Base-by-base conservation (phyloP, 176 grass and related monocot genomes). In the Zoysia pacifica region DNA sequence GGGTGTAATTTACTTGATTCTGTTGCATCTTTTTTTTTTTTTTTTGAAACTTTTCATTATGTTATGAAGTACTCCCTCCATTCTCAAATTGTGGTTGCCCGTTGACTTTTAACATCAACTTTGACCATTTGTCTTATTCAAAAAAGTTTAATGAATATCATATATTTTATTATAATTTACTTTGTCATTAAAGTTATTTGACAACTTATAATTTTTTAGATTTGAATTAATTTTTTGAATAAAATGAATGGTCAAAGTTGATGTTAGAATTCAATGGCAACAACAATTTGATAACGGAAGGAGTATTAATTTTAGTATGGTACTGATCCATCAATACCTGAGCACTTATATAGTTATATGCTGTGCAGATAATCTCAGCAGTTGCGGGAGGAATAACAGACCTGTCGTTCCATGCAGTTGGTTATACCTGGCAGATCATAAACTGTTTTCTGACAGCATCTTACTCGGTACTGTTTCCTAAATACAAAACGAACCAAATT, bases 381-480 rank as follows among this genome's bases (percentile, higher is more conserved):
- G 88, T 89, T 85, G 89, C 87, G 20, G 91, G 92, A 89, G 95
- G 95, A 85, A 46, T 89, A 72, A 97, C 95, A 62, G 95, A 97
- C 87, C 62, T 94, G 20, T 94, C 95, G 18, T 97, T 97, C 84
- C 88, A 97, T 83, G 81, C 83, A 48, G 83, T 91, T 38, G 95
- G 92, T 66, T 97, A 97, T 89, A 40, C 86, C 42, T 97, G 95
- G 95, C 95, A 94, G 75, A 90, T 90, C 77, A 76, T 88, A 69
- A 97, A 97, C 72, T 97, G 95, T 85, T 85, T 97, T 63, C 75
- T 97, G 49, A 97, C 95, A 51, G 95, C 95, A 74, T 92, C 95
- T 47, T 97, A 97, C 81, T 97, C 95, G 74, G 95, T 97, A 97
- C 84, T 90, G 20, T 70, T 82, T 72, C 67, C n/a, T 80, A 35